Evolutionary conservation across 176 grass and related monocot species (phyloP), one percentile per base, ranked within the genome.

Genomic region (Aechmea fasciata): DNA sequence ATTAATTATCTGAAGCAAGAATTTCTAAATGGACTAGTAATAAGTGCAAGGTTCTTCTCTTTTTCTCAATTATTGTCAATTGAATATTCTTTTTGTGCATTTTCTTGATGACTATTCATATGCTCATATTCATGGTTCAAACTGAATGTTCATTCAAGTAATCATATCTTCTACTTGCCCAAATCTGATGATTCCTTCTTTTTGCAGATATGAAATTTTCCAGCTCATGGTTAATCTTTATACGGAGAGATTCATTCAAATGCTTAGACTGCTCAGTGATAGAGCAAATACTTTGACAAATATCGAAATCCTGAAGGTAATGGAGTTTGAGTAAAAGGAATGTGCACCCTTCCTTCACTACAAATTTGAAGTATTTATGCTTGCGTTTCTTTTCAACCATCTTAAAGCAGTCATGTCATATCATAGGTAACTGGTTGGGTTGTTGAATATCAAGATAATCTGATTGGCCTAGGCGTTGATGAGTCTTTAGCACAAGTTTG

Each of bases 221-320:
- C 95, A 99, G 78, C 90, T 94, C 73, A 84, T 91, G 82, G 87
- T 99, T 69, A 99, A 99, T 83, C 85, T 99, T 66, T 99, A 99
- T 69, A 94, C 87, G 0, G 95, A 94, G 75, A 94, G 87, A 71
- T 99, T 91, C 57, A 86, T 90, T 69, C 95, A 94, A 73, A 94
- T 99, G 90, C 87, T 99, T 74, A 87, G 90, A 73, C 87, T 99
- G 70, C 87, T 94, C 57, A 91, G 95, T 82, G 90, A 99, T 73
- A 93, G 95, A 83, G 82, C 95, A 67, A 91, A 89, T 66, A 81
- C 91, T 66, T 82, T 99, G 83, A 91, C 84, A 83, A 99, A 99
- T 81, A 90, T 94, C 66, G 88, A 99, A 77, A 99, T 99, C 70
- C 73, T 99, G 15, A 99, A 99, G 90, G 95, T 93, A 84, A 67